Evolutionary conservation across 2,329 filamentous ascomycete species (phyloP).

Genomic region (Fusarium proliferatum): DNA sequence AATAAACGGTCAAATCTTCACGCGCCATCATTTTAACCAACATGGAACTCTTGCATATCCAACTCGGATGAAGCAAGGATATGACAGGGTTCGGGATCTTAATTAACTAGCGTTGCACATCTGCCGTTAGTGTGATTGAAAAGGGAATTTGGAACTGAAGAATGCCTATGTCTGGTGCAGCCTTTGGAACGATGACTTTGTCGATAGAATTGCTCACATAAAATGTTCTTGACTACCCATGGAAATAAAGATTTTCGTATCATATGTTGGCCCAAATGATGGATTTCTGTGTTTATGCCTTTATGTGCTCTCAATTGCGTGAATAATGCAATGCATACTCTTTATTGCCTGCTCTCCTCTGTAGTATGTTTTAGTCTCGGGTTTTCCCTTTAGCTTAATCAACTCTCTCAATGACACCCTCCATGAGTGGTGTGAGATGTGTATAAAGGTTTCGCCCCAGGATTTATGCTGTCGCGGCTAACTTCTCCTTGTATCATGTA

Average conservation of each 20-base stretch:
- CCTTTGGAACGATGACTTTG: not conserved
- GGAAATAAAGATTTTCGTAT: not conserved
- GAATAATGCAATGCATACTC: not conserved
- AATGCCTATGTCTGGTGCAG: not conserved
- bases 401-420: not conserved
- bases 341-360: not conserved
- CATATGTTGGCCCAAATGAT: too few relatives aligned
- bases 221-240: not conserved
- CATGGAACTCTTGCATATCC: not conserved
- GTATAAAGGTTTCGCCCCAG: not conserved
- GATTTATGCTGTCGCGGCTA: not conserved
- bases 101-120: constrained; percentile 13
- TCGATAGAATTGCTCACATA: not conserved
- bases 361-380: not conserved
- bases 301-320: not conserved
- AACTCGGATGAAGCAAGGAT: not conserved
- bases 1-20: constrained; percentile 12
- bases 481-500: not conserved
- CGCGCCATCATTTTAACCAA: not conserved
- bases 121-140: constrained; percentile 4
- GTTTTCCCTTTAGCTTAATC: not conserved
- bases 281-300: not conserved
- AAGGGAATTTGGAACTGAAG: not conserved
- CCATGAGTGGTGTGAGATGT: not conserved
- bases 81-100: constrained; percentile 10